Evolutionary conservation across 2,329 filamentous ascomycete genomes (phyloP).

Genomic region (Apiospora aurea): DNA sequence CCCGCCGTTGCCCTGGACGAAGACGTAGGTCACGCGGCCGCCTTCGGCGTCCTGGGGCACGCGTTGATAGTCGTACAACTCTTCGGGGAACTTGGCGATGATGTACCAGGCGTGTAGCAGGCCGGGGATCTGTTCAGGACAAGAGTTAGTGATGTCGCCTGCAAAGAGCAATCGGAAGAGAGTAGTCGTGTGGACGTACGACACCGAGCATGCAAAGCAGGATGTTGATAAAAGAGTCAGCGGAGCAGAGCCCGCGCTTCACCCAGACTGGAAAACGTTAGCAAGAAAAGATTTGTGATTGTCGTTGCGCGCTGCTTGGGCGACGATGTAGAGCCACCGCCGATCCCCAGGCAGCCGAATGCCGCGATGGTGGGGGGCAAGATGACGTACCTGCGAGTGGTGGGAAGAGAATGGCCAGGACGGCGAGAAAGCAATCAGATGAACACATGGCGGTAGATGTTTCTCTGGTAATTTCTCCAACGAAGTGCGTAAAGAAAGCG

Average conservation of each 20-base stretch:
- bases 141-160: not conserved
- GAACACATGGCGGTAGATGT: conserved; percentile 59
- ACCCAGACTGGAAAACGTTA: conserved; percentile 78
- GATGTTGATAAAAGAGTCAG: conserved; percentile 94
- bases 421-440: conserved; percentile 67
- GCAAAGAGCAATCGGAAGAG: not conserved
- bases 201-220: conserved; percentile 82
- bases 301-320: not conserved
- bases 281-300: not conserved
- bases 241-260: conserved; percentile 90
- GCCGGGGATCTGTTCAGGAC: conserved; percentile 70
- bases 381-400: conserved; percentile 66
- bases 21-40: conserved; percentile 77
- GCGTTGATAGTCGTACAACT: conserved; percentile 72
- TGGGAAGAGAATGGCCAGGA: conserved; percentile 70
- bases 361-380: conserved; percentile 26
- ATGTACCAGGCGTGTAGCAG: conserved; percentile 98
- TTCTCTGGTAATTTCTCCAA: not conserved
- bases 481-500: not conserved
- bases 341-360: conserved; percentile 5
- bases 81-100: conserved; percentile 86
- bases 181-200: conserved; percentile 45
- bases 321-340: not conserved
- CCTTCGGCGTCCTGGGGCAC: conserved; percentile 63
- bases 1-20: conserved; percentile 61